Evolutionary conservation across 1,284 basidiomycete genomes (phyloP).

Genomic region (Crepidotus sp.): DNA sequence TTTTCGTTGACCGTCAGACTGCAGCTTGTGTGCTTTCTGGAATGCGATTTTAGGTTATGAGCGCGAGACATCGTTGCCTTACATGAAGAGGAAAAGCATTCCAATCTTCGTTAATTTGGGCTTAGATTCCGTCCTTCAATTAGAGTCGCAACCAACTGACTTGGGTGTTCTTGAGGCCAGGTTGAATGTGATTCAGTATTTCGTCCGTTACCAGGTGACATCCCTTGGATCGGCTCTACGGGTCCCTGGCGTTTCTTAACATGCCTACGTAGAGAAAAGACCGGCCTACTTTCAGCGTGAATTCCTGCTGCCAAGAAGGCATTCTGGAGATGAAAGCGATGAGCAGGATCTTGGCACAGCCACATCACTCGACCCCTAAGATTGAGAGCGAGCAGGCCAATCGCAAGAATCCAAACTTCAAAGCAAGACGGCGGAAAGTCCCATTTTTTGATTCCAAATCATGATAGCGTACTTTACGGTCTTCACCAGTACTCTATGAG

Average conservation of each 20-base stretch:
- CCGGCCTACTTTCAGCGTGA: slow-evolving; percentile 55
- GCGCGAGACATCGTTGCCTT: background rate
- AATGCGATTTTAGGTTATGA: too few relatives aligned
- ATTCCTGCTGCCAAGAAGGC: slow-evolving; percentile 91
- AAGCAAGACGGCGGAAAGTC: too few relatives aligned
- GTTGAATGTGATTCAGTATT: slow-evolving; percentile 59
- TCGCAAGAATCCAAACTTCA: too few relatives aligned
- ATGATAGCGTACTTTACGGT: too few relatives aligned
- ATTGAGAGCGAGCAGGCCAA: too few relatives aligned
- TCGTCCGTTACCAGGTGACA: slow-evolving; percentile 87
- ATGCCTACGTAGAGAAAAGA: too few relatives aligned
- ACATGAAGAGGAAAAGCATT: slow-evolving; percentile 73
- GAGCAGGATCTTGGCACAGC: too few relatives aligned
- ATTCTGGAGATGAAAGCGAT: slow-evolving; percentile 32
- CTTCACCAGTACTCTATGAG: too few relatives aligned
- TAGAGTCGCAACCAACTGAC: slow-evolving; percentile 27
- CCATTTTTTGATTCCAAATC: too few relatives aligned
- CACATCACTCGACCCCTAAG: too few relatives aligned
- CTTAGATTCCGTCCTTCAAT: background rate
- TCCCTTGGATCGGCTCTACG: slow-evolving; percentile 51
- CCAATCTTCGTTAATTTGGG: slow-evolving; percentile 42
- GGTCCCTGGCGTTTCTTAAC: too few relatives aligned
- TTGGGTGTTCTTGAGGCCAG: slow-evolving; percentile 66
- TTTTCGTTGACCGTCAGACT: slow-evolving; percentile 87
- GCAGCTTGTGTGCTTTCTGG: slow-evolving; percentile 84